Base-by-base conservation (phyloP, 1,284 basidiomycete genomes). In the Paramarasmius palmivorus region DNA sequence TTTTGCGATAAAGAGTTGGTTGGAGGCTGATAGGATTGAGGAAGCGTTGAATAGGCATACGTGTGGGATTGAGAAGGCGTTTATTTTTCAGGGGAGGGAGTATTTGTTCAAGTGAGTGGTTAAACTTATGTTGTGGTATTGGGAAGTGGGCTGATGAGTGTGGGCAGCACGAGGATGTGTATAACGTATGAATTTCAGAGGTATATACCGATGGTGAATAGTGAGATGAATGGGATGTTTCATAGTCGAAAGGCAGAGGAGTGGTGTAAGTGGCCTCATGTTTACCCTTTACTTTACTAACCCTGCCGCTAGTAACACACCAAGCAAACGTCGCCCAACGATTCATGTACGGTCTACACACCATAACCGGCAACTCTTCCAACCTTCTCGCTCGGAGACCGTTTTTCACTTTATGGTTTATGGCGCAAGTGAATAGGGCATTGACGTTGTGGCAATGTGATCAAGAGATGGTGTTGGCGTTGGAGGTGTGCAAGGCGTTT, bases 321-420 rank as follows among this genome's bases (percentile, higher is more conserved):
- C 87, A 90, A 65, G 76, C 77, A 34, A 72, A 68, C 20, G 78
- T 90, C 15, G 83, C 83, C 22, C 77, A 81, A 57, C 75, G 80
- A 23, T 75, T 85, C 22, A 81, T 86, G 72, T 68, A 73, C 29
- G 84, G 82, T 7, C 68, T 90, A 49, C 77, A 81, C 53, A 77
- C 78, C 1, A 74, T 89, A 56, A 88, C 87, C 9, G 86, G 86
- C 3, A 77, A 83, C 55, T 71, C 75, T 20, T 76, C 74, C 35
- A 79, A 82, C 57, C 67, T 75, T 29, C 67, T 89, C 35, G 68
- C 77, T 4, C 73, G 78, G 19, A 71, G 87, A 49, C 88, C 88
- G 4, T 87, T 86, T 67, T 86, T 84, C 63, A 73, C 84, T 25
- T 88, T 87, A 68, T 90, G 87, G 87, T 88, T 90, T 64, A 88